These are phyloP conservation scores for Persicaria maculosa DNA, from an alignment of 148 eudicot genomes.

Conservation along the genomic window DNA sequence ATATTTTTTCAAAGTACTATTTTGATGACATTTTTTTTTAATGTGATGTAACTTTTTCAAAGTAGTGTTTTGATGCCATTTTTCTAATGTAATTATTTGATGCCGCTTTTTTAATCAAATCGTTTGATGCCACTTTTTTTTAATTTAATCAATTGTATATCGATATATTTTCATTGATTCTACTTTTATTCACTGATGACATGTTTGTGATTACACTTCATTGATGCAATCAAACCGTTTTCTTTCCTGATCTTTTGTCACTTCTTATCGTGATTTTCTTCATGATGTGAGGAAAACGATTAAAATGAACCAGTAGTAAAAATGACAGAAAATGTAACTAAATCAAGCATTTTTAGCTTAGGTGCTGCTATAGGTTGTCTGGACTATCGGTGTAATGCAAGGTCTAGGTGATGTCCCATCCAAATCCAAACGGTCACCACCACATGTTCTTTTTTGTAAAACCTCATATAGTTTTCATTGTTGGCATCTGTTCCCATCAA, in stretches of 20 bases:
- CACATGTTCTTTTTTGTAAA: constrained; percentile 24
- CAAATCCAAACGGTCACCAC: constrained; percentile 29
- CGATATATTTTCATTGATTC: too few species aligned
- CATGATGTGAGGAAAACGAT: background rate
- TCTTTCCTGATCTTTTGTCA: background rate
- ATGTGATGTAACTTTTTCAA: too few species aligned
- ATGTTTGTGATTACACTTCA: too few species aligned
- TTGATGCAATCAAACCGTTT: too few species aligned
- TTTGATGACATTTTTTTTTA: too few species aligned
- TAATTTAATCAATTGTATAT: too few species aligned
- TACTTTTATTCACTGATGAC: too few species aligned
- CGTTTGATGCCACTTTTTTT: too few species aligned
- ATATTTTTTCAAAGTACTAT: too few species aligned
- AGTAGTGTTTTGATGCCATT: too few species aligned
- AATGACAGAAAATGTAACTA: background rate
- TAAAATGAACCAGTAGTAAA: background rate
- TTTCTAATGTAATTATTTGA: too few species aligned
- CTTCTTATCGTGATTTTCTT: background rate
- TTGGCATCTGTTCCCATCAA: constrained; percentile 35
- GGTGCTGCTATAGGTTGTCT: constrained; percentile 18
- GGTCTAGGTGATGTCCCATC: constrained; percentile 25
- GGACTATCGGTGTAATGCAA: constrained; percentile 23
- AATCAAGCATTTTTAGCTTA: background rate
- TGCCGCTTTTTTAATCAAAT: too few species aligned
- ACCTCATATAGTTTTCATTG: constrained; percentile 14